phyloP scores from a whole-genome alignment of 805 yeast genomes.

The Monosporozyma yasuniensis region DNA sequence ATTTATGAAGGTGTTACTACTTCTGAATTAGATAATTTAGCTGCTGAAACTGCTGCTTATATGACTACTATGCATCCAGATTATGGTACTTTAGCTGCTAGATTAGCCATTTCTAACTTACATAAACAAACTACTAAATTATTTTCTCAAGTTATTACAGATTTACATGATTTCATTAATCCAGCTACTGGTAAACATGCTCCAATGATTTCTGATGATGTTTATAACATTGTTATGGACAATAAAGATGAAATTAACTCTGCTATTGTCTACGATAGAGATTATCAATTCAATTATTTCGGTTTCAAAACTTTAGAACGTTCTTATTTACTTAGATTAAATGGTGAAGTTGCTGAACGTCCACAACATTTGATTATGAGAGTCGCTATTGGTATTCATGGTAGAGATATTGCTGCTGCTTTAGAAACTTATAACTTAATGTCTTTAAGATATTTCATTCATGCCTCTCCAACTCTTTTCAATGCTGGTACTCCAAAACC shows the following conservation, averaged over 20 bases:
- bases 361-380: slow-evolving; percentile 86
- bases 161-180: slow-evolving; percentile 62
- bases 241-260: slow-evolving; percentile 57
- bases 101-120: slow-evolving; percentile 83
- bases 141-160: slow-evolving; percentile 62
- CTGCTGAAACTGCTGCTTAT: slow-evolving; percentile 93
- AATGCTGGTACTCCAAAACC: slow-evolving; percentile 83
- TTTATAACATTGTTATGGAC: slow-evolving; percentile 51
- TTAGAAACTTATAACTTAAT: slow-evolving; percentile 76
- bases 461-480: slow-evolving; percentile 89
- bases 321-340: slow-evolving; percentile 60
- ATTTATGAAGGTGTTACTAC: slow-evolving; percentile 85
- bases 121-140: slow-evolving; percentile 83
- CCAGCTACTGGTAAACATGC: slow-evolving; percentile 57
- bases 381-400: slow-evolving; percentile 85
- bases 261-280: slow-evolving; percentile 65
- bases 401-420: slow-evolving; percentile 48
- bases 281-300: slow-evolving; percentile 66
- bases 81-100: slow-evolving; percentile 85
- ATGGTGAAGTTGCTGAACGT: slow-evolving; percentile 63
- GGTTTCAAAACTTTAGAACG: slow-evolving; percentile 84
- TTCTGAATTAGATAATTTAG: slow-evolving; percentile 61
- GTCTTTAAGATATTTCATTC: slow-evolving; percentile 80
- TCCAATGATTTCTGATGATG: slow-evolving; percentile 50
- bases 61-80: slow-evolving; percentile 98